Base-by-base conservation (phyloP, 108 stramenopile species). In the Epipyxis sp. region DNA sequence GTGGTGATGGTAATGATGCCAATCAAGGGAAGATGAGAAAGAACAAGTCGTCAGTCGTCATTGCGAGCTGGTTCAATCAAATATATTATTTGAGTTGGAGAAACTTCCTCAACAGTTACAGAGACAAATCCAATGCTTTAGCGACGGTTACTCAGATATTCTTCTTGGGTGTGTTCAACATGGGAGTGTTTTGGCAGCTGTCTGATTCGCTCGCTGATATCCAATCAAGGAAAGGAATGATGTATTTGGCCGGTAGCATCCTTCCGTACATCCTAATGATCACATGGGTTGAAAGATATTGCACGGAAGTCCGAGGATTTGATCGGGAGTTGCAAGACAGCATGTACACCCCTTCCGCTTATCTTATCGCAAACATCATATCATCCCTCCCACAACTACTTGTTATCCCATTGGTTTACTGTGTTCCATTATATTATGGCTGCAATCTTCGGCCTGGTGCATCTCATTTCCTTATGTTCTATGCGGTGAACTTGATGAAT, bases 271-370 rank as follows among this genome's bases (percentile, higher is more conserved):
- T 74, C 10, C n/a, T 74, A 3, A 74, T 74, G 71, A 6, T 74
- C 71, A 39, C 34, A 13, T 42, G 40, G 27, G 71, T 74, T 16
- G 27, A 74, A 10, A 57, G 43, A 30, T 57, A 54, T 42, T 46
- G 46, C 29, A 3, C 10, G n/a, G 71, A 74, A 42, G 10, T 74
- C 41, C 20, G 13, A 6, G 6, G 43, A 42, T 27, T 74, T 42
- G 71, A 74, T 37, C 71, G 71, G 10, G 71, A 74, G 71, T 42
- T 46, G 6, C 50, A 54, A 42, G 71, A 74, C 50, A 30, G 42
- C 3, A 6, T 74, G 10, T 74, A 74, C 50, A 10, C n/a, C 44
- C 34, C 44, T 39, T 34, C 71, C 25, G 71, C 71, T 16, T 74
- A 54, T 42, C 43, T 35, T 42, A 74, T 57, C 42, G 71, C 71